phyloP scores from a whole-genome alignment of 2,329 filamentous ascomycete genomes.

The Ophiosphaerella korrae region DNA sequence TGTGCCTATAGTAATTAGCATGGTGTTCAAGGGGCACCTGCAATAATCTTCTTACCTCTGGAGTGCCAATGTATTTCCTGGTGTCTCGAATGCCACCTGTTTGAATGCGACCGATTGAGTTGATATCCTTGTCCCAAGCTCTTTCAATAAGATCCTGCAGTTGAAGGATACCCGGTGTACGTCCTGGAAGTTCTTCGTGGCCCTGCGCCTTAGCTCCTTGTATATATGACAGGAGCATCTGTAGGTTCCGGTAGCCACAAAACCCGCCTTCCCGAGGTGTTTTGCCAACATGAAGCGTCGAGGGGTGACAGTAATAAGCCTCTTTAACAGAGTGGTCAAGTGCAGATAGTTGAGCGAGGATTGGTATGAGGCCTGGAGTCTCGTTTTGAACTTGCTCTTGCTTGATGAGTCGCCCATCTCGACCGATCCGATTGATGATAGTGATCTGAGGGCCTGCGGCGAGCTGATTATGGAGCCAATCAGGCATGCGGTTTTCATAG shows the following conservation, averaged over 20 bases:
- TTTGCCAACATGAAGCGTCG: conserved; percentile 80
- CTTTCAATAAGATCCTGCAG: conserved; percentile 86
- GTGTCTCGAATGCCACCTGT: conserved; percentile 88
- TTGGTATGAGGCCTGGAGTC: conserved; percentile 51
- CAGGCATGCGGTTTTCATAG: conserved; percentile 54
- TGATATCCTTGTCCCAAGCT: conserved; percentile 87
- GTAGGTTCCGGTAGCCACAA: conserved; percentile 93
- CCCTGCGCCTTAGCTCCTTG: conserved; percentile 63
- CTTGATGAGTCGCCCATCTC: conserved; percentile 49
- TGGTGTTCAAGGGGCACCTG: background rate
- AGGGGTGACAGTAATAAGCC: conserved; percentile 79
- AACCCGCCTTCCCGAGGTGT: conserved; percentile 83
- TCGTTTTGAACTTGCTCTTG: conserved; percentile 52
- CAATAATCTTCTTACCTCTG: conserved; percentile 64
- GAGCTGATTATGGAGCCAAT: conserved; percentile 49
- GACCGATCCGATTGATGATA: conserved; percentile 48
- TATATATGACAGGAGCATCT: conserved; percentile 85
- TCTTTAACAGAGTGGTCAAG: conserved; percentile 67
- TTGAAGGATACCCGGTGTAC: conserved; percentile 75
- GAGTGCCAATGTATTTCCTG: conserved; percentile 92
- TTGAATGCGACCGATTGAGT: conserved; percentile 73
- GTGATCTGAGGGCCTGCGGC: conserved; percentile 48
- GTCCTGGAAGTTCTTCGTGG: conserved; percentile 62
- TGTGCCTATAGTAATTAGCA: conserved; percentile 65
- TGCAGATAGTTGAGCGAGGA: conserved; percentile 57